Base-by-base conservation (phyloP, 176 grass and related monocot species). In the Ensete ventricosum region DNA sequence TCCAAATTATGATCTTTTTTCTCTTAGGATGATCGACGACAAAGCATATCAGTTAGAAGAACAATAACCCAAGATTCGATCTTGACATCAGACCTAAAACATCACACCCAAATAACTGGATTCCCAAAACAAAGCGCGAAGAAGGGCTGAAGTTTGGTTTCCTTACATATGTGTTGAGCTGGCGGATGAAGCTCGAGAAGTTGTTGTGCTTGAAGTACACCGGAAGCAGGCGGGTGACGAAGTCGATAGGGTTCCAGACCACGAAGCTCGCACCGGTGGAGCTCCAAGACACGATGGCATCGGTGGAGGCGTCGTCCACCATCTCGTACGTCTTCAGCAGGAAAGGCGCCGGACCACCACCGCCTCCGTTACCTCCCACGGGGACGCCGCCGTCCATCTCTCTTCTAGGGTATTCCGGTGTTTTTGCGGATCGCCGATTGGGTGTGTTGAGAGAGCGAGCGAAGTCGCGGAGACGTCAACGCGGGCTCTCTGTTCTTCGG, bases 131-230 rank as follows among this genome's bases (percentile, higher is more conserved):
- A 51, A 9, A 50, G 17, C 1, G 34, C 9, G 9, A 50, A 48
- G 10, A 20, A 51, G 21, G 26, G 23, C 20, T 9, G 21, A 14
- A 54, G 14, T 11, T 59, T n/a, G 2, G 21, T 8, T 26, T 14
- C 1, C 60, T 3, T 74, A 77, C 75, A 52, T 77, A 77, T 48
- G 75, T 77, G 24, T 77, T 77, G 19, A 77, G 75, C 60, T 77
- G 75, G 11, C 75, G 75, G 60, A 77, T 66, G 75, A 77, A 77
- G 75, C 75, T 77, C 21, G 75, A 77, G 59, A 66, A 77, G 29
- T 77, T 77, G 49, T 64, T 77, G 59, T 77, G 75, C 75, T 77
- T 77, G 59, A 77, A 77, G 75, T 77, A 77, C 7, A 49, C 53
- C n/a, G 75, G 75, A 13, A 77, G 75, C 11, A 77, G 75, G 43